Percentiles rank a stretch among this genome's conserved stretches.
phyloP scores from a whole-genome alignment of 2,329 filamentous ascomycete species.

The Whalleya microplaca region DNA sequence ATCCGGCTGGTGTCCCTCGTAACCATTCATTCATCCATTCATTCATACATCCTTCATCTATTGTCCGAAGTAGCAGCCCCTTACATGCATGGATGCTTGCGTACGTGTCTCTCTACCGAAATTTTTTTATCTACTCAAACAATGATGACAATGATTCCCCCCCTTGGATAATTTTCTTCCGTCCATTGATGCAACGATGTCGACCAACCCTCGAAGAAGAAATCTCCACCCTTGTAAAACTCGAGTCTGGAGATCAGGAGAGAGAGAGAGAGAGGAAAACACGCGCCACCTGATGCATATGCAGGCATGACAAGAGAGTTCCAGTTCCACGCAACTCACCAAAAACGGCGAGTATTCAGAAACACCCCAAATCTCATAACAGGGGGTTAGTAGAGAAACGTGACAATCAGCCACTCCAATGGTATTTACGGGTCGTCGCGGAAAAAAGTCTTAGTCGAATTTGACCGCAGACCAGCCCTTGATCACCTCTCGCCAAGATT shows the following conservation, averaged over 20 bases:
- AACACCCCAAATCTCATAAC: background rate
- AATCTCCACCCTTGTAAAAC: too few relatives aligned
- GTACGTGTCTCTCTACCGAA: too few relatives aligned
- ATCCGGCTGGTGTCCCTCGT: too few relatives aligned
- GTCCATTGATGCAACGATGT: too few relatives aligned
- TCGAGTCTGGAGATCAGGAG: too few relatives aligned
- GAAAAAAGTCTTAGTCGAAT: slow-evolving; percentile 37
- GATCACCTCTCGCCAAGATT: slow-evolving; percentile 44
- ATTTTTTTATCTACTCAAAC: too few relatives aligned
- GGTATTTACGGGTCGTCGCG: background rate
- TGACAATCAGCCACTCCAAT: background rate
- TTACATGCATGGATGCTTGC: too few relatives aligned
- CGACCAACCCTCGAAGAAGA: too few relatives aligned
- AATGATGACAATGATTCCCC: too few relatives aligned
- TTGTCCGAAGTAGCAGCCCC: too few relatives aligned
- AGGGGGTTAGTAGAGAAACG: background rate
- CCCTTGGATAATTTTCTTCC: too few relatives aligned
- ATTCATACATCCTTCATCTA: background rate
- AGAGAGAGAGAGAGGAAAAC: background rate
- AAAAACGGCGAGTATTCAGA: background rate
- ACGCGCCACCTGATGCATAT: background rate
- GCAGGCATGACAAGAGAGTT: background rate
- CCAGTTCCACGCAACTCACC: background rate
- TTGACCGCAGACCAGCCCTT: slow-evolving; percentile 43
- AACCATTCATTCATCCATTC: background rate